Conservation (phyloP, 2,329 filamentous ascomycete species). For the Ceratocystis albifundus region DNA sequence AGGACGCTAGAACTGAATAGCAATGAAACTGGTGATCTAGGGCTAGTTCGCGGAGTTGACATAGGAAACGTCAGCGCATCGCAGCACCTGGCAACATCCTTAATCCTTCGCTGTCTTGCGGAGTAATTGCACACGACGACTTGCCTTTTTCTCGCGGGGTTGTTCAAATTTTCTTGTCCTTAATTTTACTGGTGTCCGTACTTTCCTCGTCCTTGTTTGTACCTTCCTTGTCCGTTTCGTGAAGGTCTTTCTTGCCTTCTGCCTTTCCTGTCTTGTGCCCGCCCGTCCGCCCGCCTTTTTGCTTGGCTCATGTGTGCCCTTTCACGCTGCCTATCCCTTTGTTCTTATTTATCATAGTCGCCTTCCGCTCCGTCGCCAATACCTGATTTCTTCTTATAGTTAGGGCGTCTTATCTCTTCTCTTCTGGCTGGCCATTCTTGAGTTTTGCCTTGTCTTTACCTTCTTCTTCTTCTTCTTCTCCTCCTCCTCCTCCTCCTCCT, state of each 20-base stretch:
- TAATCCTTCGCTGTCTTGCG: neutral
- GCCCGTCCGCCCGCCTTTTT: neutral
- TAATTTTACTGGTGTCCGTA: too few species aligned
- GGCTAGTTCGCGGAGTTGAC: neutral
- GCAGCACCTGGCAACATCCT: neutral
- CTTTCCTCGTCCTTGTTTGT: too few species aligned
- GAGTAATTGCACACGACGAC: conserved; percentile 9
- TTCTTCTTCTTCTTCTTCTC: too few species aligned
- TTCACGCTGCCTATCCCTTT: neutral
- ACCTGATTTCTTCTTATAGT: too few species aligned
- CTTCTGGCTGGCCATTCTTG: too few species aligned
- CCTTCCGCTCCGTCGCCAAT: neutral
- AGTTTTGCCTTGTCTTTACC: too few species aligned
- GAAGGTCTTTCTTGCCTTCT: neutral
- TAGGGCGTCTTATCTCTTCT: too few species aligned
- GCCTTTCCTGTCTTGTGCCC: neutral
- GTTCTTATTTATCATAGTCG: conserved; percentile 2
- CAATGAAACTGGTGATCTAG: neutral
- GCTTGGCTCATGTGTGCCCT: neutral
- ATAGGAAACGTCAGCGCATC: neutral
- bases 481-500: neutral
- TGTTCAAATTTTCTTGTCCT: too few species aligned
- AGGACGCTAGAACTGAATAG: neutral
- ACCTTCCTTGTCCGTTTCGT: neutral
- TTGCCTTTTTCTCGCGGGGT: neutral